Evolutionary conservation across 2,329 filamentous ascomycete species (phyloP).

Genomic region (Fusarium coffeatum): DNA sequence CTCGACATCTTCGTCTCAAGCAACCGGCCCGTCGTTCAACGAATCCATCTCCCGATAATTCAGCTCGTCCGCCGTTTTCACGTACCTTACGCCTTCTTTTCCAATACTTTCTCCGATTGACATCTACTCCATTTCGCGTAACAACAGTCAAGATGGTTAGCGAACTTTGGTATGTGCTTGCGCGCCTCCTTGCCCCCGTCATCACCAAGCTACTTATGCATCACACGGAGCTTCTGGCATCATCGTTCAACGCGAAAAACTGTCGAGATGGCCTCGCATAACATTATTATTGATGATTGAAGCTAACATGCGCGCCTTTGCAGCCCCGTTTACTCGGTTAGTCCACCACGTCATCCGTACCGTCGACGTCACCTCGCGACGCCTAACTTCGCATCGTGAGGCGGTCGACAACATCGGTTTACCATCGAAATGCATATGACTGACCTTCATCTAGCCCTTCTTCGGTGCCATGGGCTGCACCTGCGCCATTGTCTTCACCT

Average conservation of each 20-base stretch:
- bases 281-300: slow-evolving; percentile 32
- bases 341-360: slow-evolving; percentile 60
- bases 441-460: slow-evolving; percentile 73
- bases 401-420: slow-evolving; percentile 31
- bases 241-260: slow-evolving; percentile 18
- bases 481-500: slow-evolving; percentile 96
- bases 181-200: slow-evolving; percentile 49
- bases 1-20: slow-evolving; percentile 42
- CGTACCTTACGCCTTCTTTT: slow-evolving; percentile 26
- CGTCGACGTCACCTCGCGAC: slow-evolving; percentile 48
- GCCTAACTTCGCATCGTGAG: slow-evolving; percentile 33
- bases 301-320: slow-evolving; percentile 58
- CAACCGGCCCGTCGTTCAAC: slow-evolving; percentile 44
- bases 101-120: slow-evolving; percentile 31
- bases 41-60: slow-evolving; percentile 41
- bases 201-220: slow-evolving; percentile 48
- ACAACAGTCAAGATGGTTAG: slow-evolving; percentile 73
- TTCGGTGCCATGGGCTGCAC: slow-evolving; percentile 98
- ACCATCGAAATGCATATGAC: slow-evolving; percentile 41
- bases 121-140: slow-evolving; percentile 33
- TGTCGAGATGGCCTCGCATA: slow-evolving; percentile 12
- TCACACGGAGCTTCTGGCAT: slow-evolving; percentile 49
- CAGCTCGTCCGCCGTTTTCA: slow-evolving; percentile 25
- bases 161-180: slow-evolving; percentile 80
- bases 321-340: slow-evolving; percentile 99